phyloP scores from a whole-genome alignment of 768 basidiomycete species.

The Xerocomus spinulosus region DNA sequence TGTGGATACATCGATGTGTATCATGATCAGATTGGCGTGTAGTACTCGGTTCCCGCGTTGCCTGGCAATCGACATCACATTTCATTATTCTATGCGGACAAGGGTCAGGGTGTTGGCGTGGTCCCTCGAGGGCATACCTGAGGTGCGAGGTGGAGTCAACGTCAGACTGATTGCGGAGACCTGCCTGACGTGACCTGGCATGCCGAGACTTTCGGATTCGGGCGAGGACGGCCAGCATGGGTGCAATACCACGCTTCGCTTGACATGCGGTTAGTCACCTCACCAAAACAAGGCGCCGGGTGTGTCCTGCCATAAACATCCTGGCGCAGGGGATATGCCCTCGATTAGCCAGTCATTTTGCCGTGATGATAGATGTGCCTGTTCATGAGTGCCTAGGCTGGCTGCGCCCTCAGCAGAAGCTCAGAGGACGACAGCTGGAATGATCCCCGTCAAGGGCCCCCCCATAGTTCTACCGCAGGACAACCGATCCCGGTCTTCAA shows the following conservation, averaged over 20 bases:
- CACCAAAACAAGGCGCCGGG: constrained; percentile 3
- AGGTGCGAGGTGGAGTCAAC: neutral
- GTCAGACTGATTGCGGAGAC: no score
- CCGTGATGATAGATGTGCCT: constrained; percentile 15
- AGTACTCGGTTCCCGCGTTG: constrained; percentile 13
- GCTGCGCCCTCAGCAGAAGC: constrained; percentile 2
- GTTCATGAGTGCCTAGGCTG: constrained; percentile 6
- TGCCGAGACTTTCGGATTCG: neutral
- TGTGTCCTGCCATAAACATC: constrained; percentile 9
- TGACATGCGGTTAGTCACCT: neutral
- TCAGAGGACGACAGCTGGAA: no score
- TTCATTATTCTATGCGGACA: constrained; percentile 1
- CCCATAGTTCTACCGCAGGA: neutral
- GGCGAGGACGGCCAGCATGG: neutral
- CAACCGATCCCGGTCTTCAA: constrained; percentile 15
- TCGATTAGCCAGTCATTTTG: constrained; percentile 8
- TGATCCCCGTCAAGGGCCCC: constrained; percentile 26
- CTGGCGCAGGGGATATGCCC: constrained; percentile 14
- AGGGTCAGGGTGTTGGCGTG: neutral
- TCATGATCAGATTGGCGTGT: constrained; percentile 10
- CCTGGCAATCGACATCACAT: constrained; percentile 25
- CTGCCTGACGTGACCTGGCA: no score
- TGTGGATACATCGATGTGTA: constrained; percentile 12
- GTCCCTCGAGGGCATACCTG: neutral
- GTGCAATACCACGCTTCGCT: neutral